phyloP scores from a whole-genome alignment of 2,329 filamentous ascomycete species.

The Paraphoma sp. region DNA sequence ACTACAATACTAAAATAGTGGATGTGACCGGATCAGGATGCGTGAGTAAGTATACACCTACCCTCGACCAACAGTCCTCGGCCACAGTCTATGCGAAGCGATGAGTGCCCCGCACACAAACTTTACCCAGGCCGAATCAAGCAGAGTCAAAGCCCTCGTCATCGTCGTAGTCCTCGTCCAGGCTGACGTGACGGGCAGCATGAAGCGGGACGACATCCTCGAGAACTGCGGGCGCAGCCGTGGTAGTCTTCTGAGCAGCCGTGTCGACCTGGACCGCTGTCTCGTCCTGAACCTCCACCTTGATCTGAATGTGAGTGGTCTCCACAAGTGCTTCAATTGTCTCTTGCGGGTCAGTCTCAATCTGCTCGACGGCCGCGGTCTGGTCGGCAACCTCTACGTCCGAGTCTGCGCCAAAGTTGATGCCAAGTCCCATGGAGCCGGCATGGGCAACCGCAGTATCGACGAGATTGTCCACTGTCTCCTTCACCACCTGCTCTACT shows the following conservation, averaged over 20 bases:
- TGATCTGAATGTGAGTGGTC: not conserved
- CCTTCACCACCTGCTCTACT: not conserved
- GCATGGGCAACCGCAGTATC: not conserved
- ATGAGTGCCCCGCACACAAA: too few species aligned
- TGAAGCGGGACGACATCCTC: not conserved
- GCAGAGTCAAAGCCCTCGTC: constrained; percentile 57
- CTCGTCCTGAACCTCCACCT: not conserved
- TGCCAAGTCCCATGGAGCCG: not conserved
- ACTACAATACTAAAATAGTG: not conserved
- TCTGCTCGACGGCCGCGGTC: not conserved
- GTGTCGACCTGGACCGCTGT: too few species aligned
- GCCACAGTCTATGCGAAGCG: too few species aligned
- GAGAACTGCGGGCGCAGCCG: not conserved
- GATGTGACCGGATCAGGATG: too few species aligned
- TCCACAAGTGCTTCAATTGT: too few species aligned
- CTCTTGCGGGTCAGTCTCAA: not conserved
- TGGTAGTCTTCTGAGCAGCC: not conserved
- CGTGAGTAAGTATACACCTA: not conserved
- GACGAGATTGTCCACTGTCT: not conserved
- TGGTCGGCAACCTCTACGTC: too few species aligned
- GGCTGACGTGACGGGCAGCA: not conserved
- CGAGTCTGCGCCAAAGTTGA: not conserved
- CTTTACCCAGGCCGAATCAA: too few species aligned
- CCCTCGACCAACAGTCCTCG: constrained; percentile 54
- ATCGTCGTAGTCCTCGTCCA: constrained; percentile 56